Conservation (phyloP, 1,139 yeast species). For the Saccharomycopsis phalli region DNA sequence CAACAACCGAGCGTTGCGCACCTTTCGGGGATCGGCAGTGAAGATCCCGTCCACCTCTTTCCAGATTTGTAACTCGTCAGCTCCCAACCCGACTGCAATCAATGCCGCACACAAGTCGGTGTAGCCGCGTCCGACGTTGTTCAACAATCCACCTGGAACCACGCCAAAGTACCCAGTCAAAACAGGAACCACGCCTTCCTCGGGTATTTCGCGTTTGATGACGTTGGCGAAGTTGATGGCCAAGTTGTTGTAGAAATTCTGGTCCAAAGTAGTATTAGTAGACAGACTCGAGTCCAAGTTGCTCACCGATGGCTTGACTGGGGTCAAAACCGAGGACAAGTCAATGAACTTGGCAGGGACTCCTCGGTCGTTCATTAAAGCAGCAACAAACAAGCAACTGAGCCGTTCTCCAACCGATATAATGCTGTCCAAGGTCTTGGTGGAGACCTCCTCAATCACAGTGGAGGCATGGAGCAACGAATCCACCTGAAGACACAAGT, state of each 20-base stretch:
- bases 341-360: constrained; percentile 71
- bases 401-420: constrained; percentile 93
- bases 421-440: constrained; percentile 80
- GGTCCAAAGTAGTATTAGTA: constrained; percentile 48
- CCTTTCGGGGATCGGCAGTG: constrained; percentile 97
- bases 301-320: constrained; percentile 28
- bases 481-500: constrained; percentile 59
- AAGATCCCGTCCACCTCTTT: constrained; percentile 98
- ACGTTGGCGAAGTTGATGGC: constrained; percentile 51
- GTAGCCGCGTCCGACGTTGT: constrained; percentile 93
- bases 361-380: constrained; percentile 75
- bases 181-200: constrained; percentile 56
- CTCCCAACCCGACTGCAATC: constrained; percentile 84
- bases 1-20: constrained; percentile 76
- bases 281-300: constrained; percentile 31
- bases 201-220: constrained; percentile 35
- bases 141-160: constrained; percentile 88
- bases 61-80: constrained; percentile 96
- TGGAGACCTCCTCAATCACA: constrained; percentile 83
- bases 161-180: constrained; percentile 92
- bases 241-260: constrained; percentile 55
- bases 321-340: constrained; percentile 60
- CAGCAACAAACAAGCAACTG: constrained; percentile 81
- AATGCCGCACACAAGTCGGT: constrained; percentile 97
- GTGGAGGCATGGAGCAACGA: constrained; percentile 78